These are phyloP conservation scores for Paramecium bursaria DNA, from an alignment of 73 alveolate genomes.

Conservation along the genomic window DNA sequence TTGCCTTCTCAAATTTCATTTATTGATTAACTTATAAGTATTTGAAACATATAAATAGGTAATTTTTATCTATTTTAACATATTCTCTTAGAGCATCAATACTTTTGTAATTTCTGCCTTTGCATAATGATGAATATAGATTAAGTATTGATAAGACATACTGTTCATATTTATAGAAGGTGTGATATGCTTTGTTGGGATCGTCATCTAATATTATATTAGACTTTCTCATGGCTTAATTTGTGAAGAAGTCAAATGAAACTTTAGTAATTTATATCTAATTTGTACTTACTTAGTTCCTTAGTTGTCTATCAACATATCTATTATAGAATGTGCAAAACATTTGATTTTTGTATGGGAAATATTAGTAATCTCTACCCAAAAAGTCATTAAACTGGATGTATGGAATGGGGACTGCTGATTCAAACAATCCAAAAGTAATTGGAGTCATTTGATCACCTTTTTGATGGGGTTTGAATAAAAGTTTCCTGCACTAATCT, in stretches of 20 bases:
- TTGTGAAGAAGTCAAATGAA: constrained; percentile 29
- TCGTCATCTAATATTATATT: constrained; percentile 25
- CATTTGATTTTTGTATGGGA: no score
- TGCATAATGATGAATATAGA: constrained; percentile 42
- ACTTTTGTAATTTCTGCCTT: constrained; percentile 54
- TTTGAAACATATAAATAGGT: constrained; percentile 21
- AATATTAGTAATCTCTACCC: no score
- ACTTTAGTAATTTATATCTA: constrained; percentile 14
- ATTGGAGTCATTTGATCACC: no score
- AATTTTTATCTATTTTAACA: neutral
- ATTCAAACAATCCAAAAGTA: no score
- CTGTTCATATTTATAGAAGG: constrained; percentile 42
- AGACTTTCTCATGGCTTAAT: neutral
- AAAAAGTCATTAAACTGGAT: no score
- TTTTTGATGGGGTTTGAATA: neutral
- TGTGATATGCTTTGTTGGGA: constrained; percentile 3
- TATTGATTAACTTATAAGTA: neutral
- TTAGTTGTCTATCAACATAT: no score
- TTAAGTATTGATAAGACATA: constrained; percentile 16
- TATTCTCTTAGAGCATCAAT: neutral
- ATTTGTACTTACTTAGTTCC: no score
- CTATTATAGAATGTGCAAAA: no score
- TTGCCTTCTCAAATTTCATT: constrained; percentile 38
- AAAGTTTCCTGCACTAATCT: constrained; percentile 15
- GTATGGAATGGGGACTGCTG: no score